Evolutionary conservation across 257 asterid species (phyloP), one percentile per base, ranked within the genome.

Genomic region (Jaltomata sinuosa): DNA sequence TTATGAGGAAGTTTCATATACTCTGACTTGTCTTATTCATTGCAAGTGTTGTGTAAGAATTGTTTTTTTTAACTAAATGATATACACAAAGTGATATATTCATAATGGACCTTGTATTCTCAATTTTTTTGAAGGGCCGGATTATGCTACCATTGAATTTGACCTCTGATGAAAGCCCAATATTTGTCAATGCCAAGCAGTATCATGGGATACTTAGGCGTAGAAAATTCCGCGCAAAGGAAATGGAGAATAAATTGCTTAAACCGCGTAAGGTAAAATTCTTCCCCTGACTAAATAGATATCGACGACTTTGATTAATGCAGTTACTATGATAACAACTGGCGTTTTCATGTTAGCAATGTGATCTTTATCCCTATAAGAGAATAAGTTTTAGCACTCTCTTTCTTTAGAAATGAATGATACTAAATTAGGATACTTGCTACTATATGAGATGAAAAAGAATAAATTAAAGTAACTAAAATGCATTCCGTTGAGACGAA

Each of bases 181-280:
- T 87, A 31, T 87, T 92, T 65, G 97, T 93, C 87, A 93, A 93
- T 81, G 93, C 97, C 19, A 92, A 92, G 83, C 89, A 87, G 52
- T 87, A 87, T 71, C 86, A 83, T 78, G 89, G 89, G 11, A 87
- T 87, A 74, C 67, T 87, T 84, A 89, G 96, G 88, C 91, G 97
- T 40, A 87, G 97, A 69, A 88, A 89, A 57, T 83, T 85, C 61
- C 96, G 97, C 7, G 92, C 94, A 22, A 93, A 93, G 86, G 96
- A 92, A 78, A 67, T 92, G 80, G 95, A 90, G 83, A 93, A 90
- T 49, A 92, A 89, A 80, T 83, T 71, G 52, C 62, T 87, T 4
- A 89, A 87, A 86, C 74, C 55, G 52, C 86, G 94, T 62, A 93
- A 93, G 97, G 97, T 93, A 77, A 57, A 8, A 11, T 61, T 68